Evolutionary conservation across 768 basidiomycete species (phyloP).

Genomic region (Tricholomella constricta): DNA sequence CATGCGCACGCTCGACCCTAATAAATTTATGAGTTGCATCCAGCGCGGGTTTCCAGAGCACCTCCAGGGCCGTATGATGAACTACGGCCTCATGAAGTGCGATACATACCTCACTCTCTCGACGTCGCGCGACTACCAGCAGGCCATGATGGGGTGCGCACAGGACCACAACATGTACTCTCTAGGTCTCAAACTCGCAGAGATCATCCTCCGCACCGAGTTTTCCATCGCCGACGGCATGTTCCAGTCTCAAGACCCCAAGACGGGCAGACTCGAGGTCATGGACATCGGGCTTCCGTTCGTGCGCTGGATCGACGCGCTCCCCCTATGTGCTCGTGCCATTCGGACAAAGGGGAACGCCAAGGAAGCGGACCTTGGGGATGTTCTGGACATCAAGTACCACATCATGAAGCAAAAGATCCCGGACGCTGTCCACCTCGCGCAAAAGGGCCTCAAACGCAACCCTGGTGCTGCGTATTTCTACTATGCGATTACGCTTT

Average conservation of each 20-base stretch:
- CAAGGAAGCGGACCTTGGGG: constrained; percentile 52
- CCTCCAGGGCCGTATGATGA: constrained; percentile 45
- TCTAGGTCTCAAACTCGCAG: constrained; percentile 51
- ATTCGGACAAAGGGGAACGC: constrained; percentile 46
- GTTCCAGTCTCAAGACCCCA: constrained; percentile 47
- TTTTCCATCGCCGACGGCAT: constrained; percentile 61
- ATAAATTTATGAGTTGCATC: constrained; percentile 43
- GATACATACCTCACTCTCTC: constrained; percentile 48
- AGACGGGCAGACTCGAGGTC: constrained; percentile 42
- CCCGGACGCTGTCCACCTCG: constrained; percentile 48
- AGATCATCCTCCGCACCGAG: constrained; percentile 57
- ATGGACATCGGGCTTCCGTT: constrained; percentile 59
- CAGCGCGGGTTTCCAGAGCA: constrained; percentile 45
- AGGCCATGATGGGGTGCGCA: constrained; percentile 52
- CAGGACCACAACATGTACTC: constrained; percentile 51
- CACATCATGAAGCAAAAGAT: constrained; percentile 50
- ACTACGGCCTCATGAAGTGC: constrained; percentile 49
- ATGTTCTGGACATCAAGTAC: constrained; percentile 67
- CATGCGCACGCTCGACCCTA: constrained; percentile 48
- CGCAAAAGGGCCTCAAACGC: constrained; percentile 49
- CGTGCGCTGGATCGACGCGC: constrained; percentile 55
- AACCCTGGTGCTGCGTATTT: constrained; percentile 64
- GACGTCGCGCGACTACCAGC: constrained; percentile 46
- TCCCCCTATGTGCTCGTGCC: constrained; percentile 60
- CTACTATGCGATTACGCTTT: constrained; percentile 61